Evolutionary conservation across 1,284 basidiomycete genomes (phyloP), one percentile per base, ranked within the genome.

Genomic region (Leccinum angustisporum): DNA sequence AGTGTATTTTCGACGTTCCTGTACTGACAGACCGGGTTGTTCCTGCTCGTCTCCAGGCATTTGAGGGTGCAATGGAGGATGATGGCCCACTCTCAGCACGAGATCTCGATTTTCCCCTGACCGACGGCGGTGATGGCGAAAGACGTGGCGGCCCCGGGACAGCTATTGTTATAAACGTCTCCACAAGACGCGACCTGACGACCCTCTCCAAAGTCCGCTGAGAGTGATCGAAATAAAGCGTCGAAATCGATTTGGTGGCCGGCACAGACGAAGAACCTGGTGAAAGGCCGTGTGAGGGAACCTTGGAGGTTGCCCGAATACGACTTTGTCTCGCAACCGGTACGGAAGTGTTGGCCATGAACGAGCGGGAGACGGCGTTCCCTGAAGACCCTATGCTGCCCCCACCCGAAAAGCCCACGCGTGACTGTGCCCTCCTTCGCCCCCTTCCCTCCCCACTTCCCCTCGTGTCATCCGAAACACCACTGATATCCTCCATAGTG

Each of bases 161-260:
- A 53, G 77, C 75, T 48, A 94, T 75, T 16, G 86, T 82, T 59
- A 94, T 75, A 68, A 92, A 91, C 1, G 90, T 91, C 72, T 92
- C 90, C n/a, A 92, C 85, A 30, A 94, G 77, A 53, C 91, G 84
- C n/a, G 88, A 86, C 54, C 79, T 77, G 6, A 94, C 79, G 9
- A 91, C 81, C 65, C 82, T 86, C 76, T 91, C 88, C 46, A 93
- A 77, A 5, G 80, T 81, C 50, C 76, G 76, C 71, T 92, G 90
- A 13, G 89, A 89, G 65, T 84, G 81, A 67, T 87, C 85, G 14
- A 78, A 79, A 61, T 81, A 73, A 52, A 83, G 70, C 31, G 72
- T 58, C 27, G 70, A 61, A n/a, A 63, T 57, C 13, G 62, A 56
- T 57, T 53, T 58, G 13, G 50, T 30, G 7, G 61, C n/a, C 2